phyloP scores from a whole-genome alignment of 2,329 filamentous ascomycete genomes.

The Dichotomopilus funicola region DNA sequence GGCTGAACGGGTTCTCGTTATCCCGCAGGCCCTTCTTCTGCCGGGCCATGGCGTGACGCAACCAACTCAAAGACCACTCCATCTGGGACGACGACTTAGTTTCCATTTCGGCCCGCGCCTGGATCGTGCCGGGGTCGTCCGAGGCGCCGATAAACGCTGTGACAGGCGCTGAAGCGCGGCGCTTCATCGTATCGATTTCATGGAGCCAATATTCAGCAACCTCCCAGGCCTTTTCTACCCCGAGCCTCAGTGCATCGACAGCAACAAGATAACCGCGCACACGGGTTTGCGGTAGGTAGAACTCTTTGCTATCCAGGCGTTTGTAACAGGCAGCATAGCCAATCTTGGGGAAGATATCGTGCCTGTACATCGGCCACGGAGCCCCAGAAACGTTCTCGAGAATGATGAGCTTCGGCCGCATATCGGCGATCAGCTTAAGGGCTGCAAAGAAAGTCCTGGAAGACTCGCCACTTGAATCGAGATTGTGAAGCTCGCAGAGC shows the following conservation, averaged over 20 bases:
- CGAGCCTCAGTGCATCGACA: conserved; percentile 38
- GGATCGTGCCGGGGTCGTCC: conserved; percentile 48
- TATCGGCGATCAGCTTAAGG: conserved; percentile 30
- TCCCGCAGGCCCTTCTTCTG: conserved; percentile 42
- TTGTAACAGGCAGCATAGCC: conserved; percentile 49
- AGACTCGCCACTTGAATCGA: conserved; percentile 17
- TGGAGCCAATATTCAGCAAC: conserved; percentile 37
- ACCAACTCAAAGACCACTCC: conserved; percentile 51
- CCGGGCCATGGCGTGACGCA: conserved; percentile 53
- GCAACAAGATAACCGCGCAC: conserved; percentile 54
- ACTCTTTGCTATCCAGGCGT: conserved; percentile 61
- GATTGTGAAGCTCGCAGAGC: conserved; percentile 3
- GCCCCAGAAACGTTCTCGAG: conserved; percentile 63
- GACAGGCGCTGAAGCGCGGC: conserved; percentile 55
- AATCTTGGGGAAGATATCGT: conserved; percentile 34
- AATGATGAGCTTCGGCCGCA: conserved; percentile 55
- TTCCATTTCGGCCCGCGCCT: conserved; percentile 43
- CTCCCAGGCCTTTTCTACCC: conserved; percentile 14
- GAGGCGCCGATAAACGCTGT: conserved; percentile 53
- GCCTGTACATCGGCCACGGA: conserved; percentile 50
- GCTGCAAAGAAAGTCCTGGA: conserved; percentile 24
- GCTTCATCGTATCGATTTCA: conserved; percentile 41
- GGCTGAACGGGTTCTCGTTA: conserved; percentile 49
- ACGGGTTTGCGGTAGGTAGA: conserved; percentile 66
- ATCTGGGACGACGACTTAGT: conserved; percentile 28